phyloP scores from a whole-genome alignment of 1,284 basidiomycete genomes.

The Cryptococcus sp. region DNA sequence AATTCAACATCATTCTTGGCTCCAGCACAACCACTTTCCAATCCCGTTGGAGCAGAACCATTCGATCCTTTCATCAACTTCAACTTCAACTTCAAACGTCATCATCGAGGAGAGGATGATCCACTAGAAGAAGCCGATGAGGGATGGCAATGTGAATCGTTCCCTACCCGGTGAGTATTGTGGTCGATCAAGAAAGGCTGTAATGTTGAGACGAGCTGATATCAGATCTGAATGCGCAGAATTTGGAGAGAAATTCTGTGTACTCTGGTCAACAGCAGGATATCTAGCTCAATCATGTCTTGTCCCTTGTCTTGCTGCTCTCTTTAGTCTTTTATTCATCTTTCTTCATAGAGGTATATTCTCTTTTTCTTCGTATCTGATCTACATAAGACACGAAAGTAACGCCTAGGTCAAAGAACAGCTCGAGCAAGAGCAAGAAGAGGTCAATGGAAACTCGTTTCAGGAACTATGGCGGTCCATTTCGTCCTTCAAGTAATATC shows the following conservation, averaged over 20 bases:
- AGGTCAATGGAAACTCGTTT: conserved; percentile 48
- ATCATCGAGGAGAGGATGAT: conserved; percentile 3
- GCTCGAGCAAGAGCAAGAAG: conserved; percentile 43
- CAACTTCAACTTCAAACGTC: too few relatives aligned
- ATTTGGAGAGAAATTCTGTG: conserved; percentile 46
- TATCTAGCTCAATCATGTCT: conserved; percentile 45
- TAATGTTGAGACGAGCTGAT: too few relatives aligned
- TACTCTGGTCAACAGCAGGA: conserved; percentile 41
- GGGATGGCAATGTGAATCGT: conserved; percentile 39
- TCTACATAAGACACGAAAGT: not conserved
- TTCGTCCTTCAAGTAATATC: conserved; percentile 39
- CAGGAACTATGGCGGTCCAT: conserved; percentile 44
- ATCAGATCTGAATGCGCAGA: conserved; percentile 42
- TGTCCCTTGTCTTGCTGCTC: conserved; percentile 42
- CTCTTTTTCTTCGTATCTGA: not conserved
- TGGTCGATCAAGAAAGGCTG: not conserved
- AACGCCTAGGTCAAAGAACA: conserved; percentile 28
- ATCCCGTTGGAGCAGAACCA: not conserved
- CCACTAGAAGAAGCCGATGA: conserved; percentile 23
- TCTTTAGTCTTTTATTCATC: conserved; percentile 46
- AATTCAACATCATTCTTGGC: conserved; percentile 19
- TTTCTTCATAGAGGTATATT: conserved; percentile 41
- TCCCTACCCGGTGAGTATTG: conserved; percentile 42
- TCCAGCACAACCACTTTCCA: conserved; percentile 29
- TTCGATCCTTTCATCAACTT: not conserved